phyloP scores from a whole-genome alignment of 176 grass and related monocot species.

The Tillandsia fasciculata region DNA sequence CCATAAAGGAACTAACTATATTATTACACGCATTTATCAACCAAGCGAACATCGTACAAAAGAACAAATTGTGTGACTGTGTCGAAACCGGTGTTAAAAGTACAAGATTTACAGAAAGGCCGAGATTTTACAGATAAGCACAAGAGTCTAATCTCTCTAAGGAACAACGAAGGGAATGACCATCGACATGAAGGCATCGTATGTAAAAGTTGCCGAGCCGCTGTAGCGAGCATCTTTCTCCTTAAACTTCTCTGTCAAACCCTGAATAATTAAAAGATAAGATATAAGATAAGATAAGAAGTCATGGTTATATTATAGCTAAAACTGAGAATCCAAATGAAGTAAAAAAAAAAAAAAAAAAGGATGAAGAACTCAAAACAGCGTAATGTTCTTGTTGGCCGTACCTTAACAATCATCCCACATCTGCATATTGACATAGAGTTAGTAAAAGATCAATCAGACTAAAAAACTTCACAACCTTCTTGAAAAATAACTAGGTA shows the following conservation, averaged over 20 bases:
- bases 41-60: too few species aligned
- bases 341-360: background rate
- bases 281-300: background rate
- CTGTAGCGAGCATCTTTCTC: slow-evolving; percentile 64
- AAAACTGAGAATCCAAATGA: background rate
- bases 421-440: slow-evolving; percentile 33
- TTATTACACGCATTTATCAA: too few species aligned
- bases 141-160: slow-evolving; percentile 8
- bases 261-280: slow-evolving; percentile 13
- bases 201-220: slow-evolving; percentile 58
- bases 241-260: slow-evolving; percentile 90
- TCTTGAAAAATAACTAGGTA: too few species aligned
- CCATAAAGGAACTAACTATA: too few species aligned
- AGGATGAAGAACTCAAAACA: background rate
- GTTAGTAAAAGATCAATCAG: background rate
- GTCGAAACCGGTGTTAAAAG: background rate
- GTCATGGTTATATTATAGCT: too few species aligned
- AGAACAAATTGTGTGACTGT: too few species aligned
- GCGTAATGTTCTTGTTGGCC: background rate
- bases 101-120: background rate
- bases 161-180: slow-evolving; percentile 80
- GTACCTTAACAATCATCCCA: slow-evolving; percentile 79
- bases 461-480: too few species aligned
- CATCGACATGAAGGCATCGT: slow-evolving; percentile 64
- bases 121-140: background rate